Conservation (phyloP, 2,329 filamentous ascomycete genomes). For the Alternaria sp. region DNA sequence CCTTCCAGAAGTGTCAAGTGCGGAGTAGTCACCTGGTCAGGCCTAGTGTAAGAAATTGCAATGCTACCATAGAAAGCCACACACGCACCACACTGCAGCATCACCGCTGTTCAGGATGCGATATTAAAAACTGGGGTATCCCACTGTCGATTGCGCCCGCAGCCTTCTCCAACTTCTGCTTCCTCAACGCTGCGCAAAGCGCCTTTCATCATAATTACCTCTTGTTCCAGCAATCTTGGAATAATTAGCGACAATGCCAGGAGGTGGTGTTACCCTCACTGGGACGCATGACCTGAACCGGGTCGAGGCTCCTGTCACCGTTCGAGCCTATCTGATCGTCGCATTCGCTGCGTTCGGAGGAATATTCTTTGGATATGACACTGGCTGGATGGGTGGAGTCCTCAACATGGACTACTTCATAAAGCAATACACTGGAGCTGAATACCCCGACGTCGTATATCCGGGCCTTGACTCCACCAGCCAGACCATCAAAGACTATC, state of each 20-base stretch:
- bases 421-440: conserved; percentile 42
- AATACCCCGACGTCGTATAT: conserved; percentile 50
- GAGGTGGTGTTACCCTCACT: conserved; percentile 44
- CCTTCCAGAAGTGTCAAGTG: conserved; percentile 43
- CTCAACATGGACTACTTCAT: conserved; percentile 54
- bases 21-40: conserved; percentile 36
- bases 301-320: conserved; percentile 60
- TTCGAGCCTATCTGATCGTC: conserved; percentile 56
- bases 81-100: conserved; percentile 37
- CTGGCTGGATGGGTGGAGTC: conserved; percentile 76
- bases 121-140: conserved; percentile 41
- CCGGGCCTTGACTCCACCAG: conserved; percentile 59
- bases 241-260: conserved; percentile 41
- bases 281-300: conserved; percentile 59
- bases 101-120: conserved; percentile 31
- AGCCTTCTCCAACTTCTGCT: conserved; percentile 34
- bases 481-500: conserved; percentile 66
- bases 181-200: conserved; percentile 25
- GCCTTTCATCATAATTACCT: conserved; percentile 17
- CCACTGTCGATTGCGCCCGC: conserved; percentile 20
- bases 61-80: conserved; percentile 47
- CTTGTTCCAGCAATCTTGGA: conserved; percentile 11
- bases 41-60: conserved; percentile 34
- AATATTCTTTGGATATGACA: conserved; percentile 78
- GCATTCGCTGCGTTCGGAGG: conserved; percentile 59